These are phyloP conservation scores for Penicillium rolfsii DNA, from an alignment of 2,329 filamentous ascomycete species.

Conservation along the genomic window DNA sequence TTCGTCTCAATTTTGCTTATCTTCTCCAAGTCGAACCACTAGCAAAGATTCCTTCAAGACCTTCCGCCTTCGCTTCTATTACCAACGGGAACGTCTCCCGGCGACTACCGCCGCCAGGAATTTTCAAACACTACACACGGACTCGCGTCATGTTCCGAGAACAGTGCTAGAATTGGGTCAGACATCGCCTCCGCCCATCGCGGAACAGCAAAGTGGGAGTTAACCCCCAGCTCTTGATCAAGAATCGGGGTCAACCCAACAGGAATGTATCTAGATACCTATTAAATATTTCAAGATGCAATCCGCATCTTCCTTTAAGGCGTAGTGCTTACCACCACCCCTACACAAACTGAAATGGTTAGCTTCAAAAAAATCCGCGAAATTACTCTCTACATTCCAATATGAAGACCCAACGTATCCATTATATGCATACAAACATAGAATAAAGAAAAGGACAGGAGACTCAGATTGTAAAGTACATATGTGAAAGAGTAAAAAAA, in stretches of 20 bases:
- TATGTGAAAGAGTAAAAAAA: conserved; percentile 18
- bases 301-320: not conserved
- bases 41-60: not conserved
- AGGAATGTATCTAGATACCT: not conserved
- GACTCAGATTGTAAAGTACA: conserved; percentile 39
- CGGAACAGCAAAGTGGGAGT: no score
- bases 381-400: not conserved
- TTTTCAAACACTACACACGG: not conserved
- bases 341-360: not conserved
- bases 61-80: not conserved
- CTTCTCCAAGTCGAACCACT: not conserved
- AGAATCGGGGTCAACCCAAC: not conserved
- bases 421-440: conserved; percentile 42
- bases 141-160: not conserved
- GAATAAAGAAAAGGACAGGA: conserved; percentile 22
- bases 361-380: not conserved
- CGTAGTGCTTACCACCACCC: not conserved
- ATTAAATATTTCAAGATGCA: not conserved
- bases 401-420: conserved; percentile 18
- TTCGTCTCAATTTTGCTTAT: not conserved
- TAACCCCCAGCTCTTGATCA: not conserved
- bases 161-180: not conserved
- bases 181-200: not conserved
- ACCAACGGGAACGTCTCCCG: not conserved
- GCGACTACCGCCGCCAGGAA: not conserved